A percentile compares a stretch with the other conserved stretches of the same genome.
These are phyloP conservation scores for Pseudoturritis turrita DNA, from an alignment of 345 rosid genomes.

Conservation along the genomic window DNA sequence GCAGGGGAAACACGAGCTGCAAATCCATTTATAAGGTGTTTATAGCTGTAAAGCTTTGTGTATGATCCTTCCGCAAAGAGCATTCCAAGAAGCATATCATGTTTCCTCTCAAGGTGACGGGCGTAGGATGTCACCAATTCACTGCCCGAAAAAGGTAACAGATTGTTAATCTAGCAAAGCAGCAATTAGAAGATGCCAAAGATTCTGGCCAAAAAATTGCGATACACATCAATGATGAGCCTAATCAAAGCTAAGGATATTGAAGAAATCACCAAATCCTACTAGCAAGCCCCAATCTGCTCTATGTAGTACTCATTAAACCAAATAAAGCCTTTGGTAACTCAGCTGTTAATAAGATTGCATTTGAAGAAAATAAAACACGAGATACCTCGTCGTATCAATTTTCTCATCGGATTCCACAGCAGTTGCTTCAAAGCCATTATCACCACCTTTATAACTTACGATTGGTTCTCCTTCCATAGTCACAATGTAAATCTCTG, in stretches of 20 bases:
- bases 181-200: neutral
- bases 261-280: neutral
- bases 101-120: constrained; percentile 81
- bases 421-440: constrained; percentile 90
- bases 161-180: neutral
- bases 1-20: constrained; percentile 77
- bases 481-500: constrained; percentile 81
- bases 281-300: neutral
- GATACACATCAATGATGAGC: neutral
- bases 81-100: constrained; percentile 85
- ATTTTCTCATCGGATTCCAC: constrained; percentile 82
- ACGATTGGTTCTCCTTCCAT: constrained; percentile 91
- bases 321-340: neutral
- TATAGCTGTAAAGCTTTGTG: constrained; percentile 89
- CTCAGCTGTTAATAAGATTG: neutral
- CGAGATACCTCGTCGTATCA: constrained; percentile 58
- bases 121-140: constrained; percentile 78
- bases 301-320: too few species aligned
- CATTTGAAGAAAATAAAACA: neutral
- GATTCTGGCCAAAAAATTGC: too few species aligned
- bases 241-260: neutral
- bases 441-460: constrained; percentile 79
- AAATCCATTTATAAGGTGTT: constrained; percentile 93
- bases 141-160: constrained; percentile 38
- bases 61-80: constrained; percentile 74